Evolutionary conservation across 2,329 filamentous ascomycete genomes (phyloP), one percentile per base, ranked within the genome.

Genomic region (Hypomyces rosellus): DNA sequence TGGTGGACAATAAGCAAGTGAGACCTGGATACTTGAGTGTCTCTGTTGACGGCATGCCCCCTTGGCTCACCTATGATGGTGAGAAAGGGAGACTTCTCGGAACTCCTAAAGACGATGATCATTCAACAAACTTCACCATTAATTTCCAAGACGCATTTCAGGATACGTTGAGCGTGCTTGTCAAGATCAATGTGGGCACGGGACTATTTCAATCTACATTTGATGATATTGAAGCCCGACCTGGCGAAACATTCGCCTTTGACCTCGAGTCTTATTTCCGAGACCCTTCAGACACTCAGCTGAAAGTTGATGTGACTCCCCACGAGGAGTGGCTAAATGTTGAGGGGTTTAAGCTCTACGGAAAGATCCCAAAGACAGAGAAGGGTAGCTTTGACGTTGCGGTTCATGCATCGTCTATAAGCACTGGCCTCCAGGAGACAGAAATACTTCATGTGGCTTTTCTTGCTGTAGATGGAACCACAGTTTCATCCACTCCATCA

Each of bases 11-110:
- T 5, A 65, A 74, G 37, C 62, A 71, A 1, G 68, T 83, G 2
- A 65, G 66, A 4, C 63, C 72, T 3, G 68, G 69, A 0, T 75
- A 83, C 30, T 59, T 91, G 33, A 72, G 74, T 1, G 73, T 82
- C 5, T 72, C 74, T 1, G 73, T 69, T 0, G 54, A 77, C 1
- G 68, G 76, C 22, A 63, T 82, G 12, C 88, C 89, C 0, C 61
- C 70, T 3, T 95, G 90, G 90, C 65, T 95, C 22, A 69, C 70
- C 0, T 78, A 93, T 48, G 75, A 93, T 59, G 69, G 75, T 2
- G 59, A 69, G 8, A 83, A 81, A 0, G 77, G 89, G 62, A 70
- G 69, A 1, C 67, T 95, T 6, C 74, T 69, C 33, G 90, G 89
- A 2, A 85, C 70, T 1, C 81, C 86, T 3, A 81, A 83, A 0